Conservation (phyloP, 78 protist genomes). For the Emiliania huxleyi region DNA sequence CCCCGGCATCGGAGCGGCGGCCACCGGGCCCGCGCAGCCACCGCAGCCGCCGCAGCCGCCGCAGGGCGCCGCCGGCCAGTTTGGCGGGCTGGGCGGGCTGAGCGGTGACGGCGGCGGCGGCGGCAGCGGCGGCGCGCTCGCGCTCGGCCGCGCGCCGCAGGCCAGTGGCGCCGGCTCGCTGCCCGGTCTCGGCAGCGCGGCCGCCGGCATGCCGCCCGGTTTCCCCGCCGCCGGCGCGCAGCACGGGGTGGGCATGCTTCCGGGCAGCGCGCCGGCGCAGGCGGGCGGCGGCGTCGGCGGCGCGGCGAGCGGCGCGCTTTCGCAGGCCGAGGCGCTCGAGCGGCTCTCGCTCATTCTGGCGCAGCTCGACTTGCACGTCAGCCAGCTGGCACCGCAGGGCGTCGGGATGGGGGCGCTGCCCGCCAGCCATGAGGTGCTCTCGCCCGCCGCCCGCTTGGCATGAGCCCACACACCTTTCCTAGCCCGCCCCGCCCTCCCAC, state of each 20-base stretch:
- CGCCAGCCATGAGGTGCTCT: not conserved
- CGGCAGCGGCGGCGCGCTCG: not conserved
- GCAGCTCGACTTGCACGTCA: not conserved
- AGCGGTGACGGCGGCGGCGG: not conserved
- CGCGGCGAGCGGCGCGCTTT: not conserved
- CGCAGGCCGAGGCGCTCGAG: constrained; percentile 18
- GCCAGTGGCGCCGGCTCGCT: not conserved
- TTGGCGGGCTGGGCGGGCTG: not conserved
- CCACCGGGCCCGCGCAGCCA: not conserved
- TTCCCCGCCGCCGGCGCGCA: not conserved
- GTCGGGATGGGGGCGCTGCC: not conserved
- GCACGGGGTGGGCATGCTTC: not conserved
- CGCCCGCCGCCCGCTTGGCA: not conserved
- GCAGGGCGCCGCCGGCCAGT: not conserved
- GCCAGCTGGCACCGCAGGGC: not conserved
- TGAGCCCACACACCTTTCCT: too few relatives aligned
- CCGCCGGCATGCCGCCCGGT: not conserved
- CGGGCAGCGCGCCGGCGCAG: not conserved
- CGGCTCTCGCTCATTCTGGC: not conserved
- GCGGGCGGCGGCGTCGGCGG: not conserved
- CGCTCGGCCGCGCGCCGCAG: not conserved
- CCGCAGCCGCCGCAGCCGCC: too few relatives aligned
- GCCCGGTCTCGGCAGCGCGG: not conserved
- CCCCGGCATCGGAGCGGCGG: not conserved
- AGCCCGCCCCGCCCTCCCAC: constrained; percentile 6